Evolutionary conservation across 2,329 filamentous ascomycete genomes (phyloP).

Genomic region (Emericellopsis atlantica): DNA sequence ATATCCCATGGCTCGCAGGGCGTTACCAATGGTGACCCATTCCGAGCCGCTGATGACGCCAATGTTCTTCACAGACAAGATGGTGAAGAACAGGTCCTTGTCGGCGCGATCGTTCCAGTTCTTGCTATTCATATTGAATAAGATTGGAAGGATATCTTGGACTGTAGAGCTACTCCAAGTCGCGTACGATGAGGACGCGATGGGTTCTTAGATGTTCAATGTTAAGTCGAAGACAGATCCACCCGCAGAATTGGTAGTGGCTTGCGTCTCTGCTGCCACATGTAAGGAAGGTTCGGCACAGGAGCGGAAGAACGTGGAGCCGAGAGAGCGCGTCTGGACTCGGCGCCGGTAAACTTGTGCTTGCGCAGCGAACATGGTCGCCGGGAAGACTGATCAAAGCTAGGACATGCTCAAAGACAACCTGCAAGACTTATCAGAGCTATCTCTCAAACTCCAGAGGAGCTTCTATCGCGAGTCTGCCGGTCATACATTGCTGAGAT

Average conservation of each 20-base stretch:
- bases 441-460: no score
- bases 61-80: slow-evolving; percentile 49
- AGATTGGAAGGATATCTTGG: slow-evolving; percentile 3
- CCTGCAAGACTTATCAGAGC: background rate
- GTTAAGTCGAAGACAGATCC: slow-evolving; percentile 21
- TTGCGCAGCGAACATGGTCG: no score
- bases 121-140: slow-evolving; percentile 34
- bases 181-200: slow-evolving; percentile 2
- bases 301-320: background rate
- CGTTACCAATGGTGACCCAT: slow-evolving; percentile 49
- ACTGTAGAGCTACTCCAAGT: background rate
- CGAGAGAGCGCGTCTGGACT: no score
- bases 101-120: slow-evolving; percentile 50
- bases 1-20: slow-evolving; percentile 46
- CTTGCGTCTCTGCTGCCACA: slow-evolving; percentile 8
- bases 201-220: slow-evolving; percentile 12
- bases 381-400: no score
- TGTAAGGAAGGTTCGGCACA: background rate
- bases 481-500: background rate
- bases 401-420: background rate
- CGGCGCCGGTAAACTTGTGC: no score
- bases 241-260: slow-evolving; percentile 29
- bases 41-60: slow-evolving; percentile 49
- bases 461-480: no score
- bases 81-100: slow-evolving; percentile 51